Evolutionary conservation across 1,284 basidiomycete genomes (phyloP).

Genomic region (Melampsora larici-populina): DNA sequence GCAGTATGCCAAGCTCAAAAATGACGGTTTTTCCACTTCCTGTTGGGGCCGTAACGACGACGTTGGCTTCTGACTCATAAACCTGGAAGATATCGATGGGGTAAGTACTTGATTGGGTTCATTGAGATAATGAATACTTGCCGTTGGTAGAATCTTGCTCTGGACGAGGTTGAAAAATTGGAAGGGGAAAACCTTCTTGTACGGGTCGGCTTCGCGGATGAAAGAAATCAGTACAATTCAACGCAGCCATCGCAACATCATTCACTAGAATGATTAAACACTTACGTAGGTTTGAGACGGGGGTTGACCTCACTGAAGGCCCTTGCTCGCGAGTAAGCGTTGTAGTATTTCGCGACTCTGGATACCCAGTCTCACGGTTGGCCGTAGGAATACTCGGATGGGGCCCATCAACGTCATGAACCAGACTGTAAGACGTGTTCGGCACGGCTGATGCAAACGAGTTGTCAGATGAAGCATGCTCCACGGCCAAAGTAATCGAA

Average conservation of each 20-base stretch:
- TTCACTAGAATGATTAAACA: neutral
- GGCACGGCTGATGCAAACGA: neutral
- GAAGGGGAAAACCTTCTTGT: conserved; percentile 76
- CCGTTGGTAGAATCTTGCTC: conserved; percentile 72
- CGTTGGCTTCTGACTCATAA: conserved; percentile 66
- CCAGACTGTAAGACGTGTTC: neutral
- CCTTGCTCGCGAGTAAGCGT: neutral
- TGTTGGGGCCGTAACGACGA: conserved; percentile 59
- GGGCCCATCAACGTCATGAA: neutral
- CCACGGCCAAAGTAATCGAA: neutral
- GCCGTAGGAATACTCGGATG: neutral
- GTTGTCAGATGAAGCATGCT: neutral
- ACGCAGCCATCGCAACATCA: neutral
- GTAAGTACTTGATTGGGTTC: neutral
- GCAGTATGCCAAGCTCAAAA: conserved; percentile 85
- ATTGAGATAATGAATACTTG: conserved; percentile 53
- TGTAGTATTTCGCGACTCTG: neutral
- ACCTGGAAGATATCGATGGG: conserved; percentile 58
- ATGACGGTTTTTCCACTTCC: conserved; percentile 60
- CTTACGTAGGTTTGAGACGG: neutral
- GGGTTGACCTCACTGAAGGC: neutral
- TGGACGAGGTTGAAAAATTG: conserved; percentile 86
- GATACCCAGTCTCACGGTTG: no score
- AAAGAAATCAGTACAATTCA: neutral
- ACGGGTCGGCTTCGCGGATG: conserved; percentile 66